Base-by-base conservation (phyloP, 495 filamentous ascomycete genomes). In the Penicillium paradoxum region DNA sequence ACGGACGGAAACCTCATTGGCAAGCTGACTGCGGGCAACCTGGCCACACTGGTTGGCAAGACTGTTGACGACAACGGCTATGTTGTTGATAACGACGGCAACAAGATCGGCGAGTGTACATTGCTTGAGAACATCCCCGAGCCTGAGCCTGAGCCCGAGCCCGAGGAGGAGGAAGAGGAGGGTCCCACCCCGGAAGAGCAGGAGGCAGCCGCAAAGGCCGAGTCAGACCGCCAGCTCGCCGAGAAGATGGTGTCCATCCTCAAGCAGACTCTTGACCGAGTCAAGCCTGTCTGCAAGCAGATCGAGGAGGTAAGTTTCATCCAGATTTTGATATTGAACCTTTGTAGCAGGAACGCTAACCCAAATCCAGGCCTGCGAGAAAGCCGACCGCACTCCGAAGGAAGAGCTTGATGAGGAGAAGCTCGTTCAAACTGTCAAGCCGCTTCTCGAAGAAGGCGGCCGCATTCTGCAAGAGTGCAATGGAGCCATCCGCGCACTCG, bases 391-490 rank as follows among this genome's bases (percentile, higher is more conserved):
- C 51, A 91, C 86, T 7, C 84, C 88, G n/a, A 86, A 88, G 66
- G 90, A 96, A 8, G 89, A 96, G 59, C 83, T 95, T 17, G 90
- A 97, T 66, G 91, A 97, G 62, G 90, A 96, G 58, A 78, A 86
- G 54, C 80, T 97, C 13, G 91, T 97, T 60, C 77, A 88, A 61
- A 76, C 89, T 43, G 88, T 96, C 60, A 88, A 86, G 59, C 91
- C 91, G 0, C 73, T 96, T 15, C 84, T 97, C 61, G 90, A 97
- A 62, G 85, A 96, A 65, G 91, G 82, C 30, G 81, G 81, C 50
- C 80, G 80, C 52, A 90, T 93, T 66, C 81, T 97, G 2, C 81
- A 83, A 55, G 91, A 97, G 65, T 89, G 87, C 72, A 91, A 95
- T 67, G 91, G 91, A 54, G 78, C 87, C 15, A 92, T 97, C 66